Conservation (phyloP, 2,329 filamentous ascomycete species). For the Bipolaris sorokiniana region DNA sequence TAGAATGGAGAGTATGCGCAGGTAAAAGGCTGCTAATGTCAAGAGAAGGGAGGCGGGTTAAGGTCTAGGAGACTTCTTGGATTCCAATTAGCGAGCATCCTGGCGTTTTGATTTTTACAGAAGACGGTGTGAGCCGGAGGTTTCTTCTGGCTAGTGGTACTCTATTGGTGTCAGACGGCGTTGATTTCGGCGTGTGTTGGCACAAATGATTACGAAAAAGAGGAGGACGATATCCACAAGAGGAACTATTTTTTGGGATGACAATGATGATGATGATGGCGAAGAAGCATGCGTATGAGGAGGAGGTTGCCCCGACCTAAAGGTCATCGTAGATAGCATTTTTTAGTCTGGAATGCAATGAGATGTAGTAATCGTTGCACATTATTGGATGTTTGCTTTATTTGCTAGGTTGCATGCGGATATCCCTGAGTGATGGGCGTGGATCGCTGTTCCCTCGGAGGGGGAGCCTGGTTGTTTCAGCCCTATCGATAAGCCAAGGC, state of each 20-base stretch:
- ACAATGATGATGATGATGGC: slow-evolving; percentile 11
- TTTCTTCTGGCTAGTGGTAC: slow-evolving; percentile 19
- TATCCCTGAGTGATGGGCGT: background rate
- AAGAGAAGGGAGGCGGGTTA: slow-evolving; percentile 1
- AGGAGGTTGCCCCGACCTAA: slow-evolving; percentile 6
- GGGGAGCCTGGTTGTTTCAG: background rate
- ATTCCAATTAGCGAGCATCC: slow-evolving; percentile 45
- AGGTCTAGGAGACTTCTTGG: slow-evolving; percentile 23
- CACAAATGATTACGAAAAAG: slow-evolving; percentile 17
- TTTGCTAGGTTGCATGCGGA: background rate
- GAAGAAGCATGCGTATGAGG: slow-evolving; percentile 10
- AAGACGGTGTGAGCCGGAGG: slow-evolving; percentile 23
- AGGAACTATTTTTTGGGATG: slow-evolving; percentile 20
- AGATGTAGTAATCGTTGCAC: background rate
- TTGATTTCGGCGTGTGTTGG: slow-evolving; percentile 20
- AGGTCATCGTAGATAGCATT: slow-evolving; percentile 29
- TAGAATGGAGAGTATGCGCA: background rate
- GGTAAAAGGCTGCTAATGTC: slow-evolving; percentile 1
- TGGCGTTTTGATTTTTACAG: slow-evolving; percentile 33
- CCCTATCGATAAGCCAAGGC: slow-evolving; percentile 21
- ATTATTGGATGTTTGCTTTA: background rate
- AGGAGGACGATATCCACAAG: slow-evolving; percentile 28
- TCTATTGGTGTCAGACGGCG: slow-evolving; percentile 19
- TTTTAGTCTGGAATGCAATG: slow-evolving; percentile 17
- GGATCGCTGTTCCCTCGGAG: background rate